These are phyloP conservation scores for Pythium volutum DNA, from an alignment of 352 stramenopile genomes.

Conservation along the genomic window DNA sequence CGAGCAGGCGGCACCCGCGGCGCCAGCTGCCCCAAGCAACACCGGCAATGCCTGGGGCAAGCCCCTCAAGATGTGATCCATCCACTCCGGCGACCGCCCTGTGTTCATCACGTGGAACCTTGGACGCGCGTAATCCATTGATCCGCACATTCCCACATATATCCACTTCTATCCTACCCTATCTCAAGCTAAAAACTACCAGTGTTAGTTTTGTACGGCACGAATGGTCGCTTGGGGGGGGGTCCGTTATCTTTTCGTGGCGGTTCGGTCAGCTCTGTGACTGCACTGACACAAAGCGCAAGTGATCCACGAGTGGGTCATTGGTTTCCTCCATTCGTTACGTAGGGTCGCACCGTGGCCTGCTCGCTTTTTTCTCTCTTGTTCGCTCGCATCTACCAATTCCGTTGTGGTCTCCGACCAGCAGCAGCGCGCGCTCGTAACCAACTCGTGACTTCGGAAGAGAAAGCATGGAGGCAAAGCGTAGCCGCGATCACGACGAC, in stretches of 20 bases:
- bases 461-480: constrained; percentile 61
- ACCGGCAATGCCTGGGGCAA: constrained; percentile 50
- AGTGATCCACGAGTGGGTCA: background rate
- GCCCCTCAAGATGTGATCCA: constrained; percentile 59
- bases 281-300: too few species aligned
- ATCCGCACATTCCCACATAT: too few species aligned
- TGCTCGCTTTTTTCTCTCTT: background rate
- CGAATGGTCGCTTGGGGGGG: constrained; percentile 19
- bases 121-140: background rate
- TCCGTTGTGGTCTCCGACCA: constrained; percentile 4
- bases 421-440: background rate
- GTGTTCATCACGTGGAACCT: background rate
- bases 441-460: background rate
- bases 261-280: background rate
- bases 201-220: background rate
- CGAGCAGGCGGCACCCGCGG: background rate
- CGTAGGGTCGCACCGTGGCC: background rate
- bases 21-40: constrained; percentile 14
- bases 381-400: background rate
- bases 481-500: constrained; percentile 21
- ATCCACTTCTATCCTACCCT: background rate
- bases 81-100: background rate
- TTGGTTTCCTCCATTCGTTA: background rate
- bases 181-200: constrained; percentile 16
- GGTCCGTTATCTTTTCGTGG: constrained; percentile 2